Percentiles rank a stretch among this genome's conserved stretches.
phyloP scores from a whole-genome alignment of 2,329 filamentous ascomycete species.

The Rhytidhysteron rufulum region DNA sequence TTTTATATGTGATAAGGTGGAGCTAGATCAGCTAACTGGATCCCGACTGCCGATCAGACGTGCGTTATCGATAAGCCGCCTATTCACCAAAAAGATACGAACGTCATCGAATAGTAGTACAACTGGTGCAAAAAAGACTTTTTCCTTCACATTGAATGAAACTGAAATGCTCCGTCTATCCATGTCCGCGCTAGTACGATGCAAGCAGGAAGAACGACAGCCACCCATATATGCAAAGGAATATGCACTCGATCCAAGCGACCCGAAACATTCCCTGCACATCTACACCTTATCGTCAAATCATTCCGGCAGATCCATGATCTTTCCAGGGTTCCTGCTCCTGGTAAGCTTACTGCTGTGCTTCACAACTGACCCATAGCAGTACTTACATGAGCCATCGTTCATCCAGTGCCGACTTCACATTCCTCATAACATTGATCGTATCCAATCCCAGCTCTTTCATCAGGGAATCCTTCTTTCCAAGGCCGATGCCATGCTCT shows the following conservation, averaged over 20 bases:
- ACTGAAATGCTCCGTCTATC: conserved; percentile 1
- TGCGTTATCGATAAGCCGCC: no score
- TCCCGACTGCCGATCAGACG: no score
- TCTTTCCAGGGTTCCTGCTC: conserved; percentile 93
- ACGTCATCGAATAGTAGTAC: no score
- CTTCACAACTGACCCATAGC: no score
- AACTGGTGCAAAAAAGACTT: not conserved
- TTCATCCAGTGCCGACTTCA: conserved; percentile 81
- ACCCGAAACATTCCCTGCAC: conserved; percentile 9
- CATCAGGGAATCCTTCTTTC: conserved; percentile 76
- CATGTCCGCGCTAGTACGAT: conserved; percentile 3
- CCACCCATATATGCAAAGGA: conserved; percentile 1
- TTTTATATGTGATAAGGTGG: no score
- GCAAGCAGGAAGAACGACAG: conserved; percentile 1
- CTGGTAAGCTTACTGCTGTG: no score
- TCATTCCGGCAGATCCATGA: conserved; percentile 59
- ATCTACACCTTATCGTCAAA: conserved; percentile 5
- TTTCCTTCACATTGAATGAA: not conserved
- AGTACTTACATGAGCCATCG: conserved; percentile 83
- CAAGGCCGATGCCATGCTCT: conserved; percentile 81
- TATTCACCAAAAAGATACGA: no score
- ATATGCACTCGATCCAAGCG: not conserved
- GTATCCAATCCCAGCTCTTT: conserved; percentile 79
- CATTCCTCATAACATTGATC: conserved; percentile 75
- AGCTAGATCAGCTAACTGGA: no score